Base-by-base conservation (phyloP, 371 early-diverging fungal species). In the Circinella minor region DNA sequence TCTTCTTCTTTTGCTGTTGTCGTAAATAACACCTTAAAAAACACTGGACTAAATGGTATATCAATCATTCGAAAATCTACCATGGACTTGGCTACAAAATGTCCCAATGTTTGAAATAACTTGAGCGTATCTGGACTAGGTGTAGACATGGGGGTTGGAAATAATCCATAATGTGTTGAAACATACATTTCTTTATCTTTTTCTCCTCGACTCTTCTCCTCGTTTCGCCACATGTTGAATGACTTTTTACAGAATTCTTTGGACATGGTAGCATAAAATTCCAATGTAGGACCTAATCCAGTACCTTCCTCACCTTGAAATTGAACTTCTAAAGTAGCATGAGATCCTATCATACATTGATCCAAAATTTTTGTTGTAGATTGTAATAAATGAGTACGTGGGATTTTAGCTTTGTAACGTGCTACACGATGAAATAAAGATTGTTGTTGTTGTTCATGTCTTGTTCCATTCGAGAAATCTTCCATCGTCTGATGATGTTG, bases 231-330 rank as follows among this genome's bases (percentile, higher is more conserved):
- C 75, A 93, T 75, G 18, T 76, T 77, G 11, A 84, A 69, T 4
- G 75, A 78, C 59, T 73, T 80, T 61, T 87, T 88, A 49, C 89
- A 82, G 27, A 95, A 81, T 69, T 92, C 93, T 48, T 86, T 87
- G 34, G 92, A 95, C 0, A 93, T 89, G 6, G 84, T 73, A 3
- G 95, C 81, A 74, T 94, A 98, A 71, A 96, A 96, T 73, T 96
- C 98, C 8, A 96, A 79, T 0, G 98, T 96, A 0, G 97, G 96
- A 0, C 98, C 98, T 6, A 95, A 77, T 4, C 98, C 98, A 4
- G 94, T 94, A 9, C 98, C 98, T 20, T 94, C 95, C 69, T 98
- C 98, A 39, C 93, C 94, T 70, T 88, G 87, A 71, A 94, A 97
- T 76, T 96, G 94, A 34, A 96, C 87, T 74, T 97, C 96, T 55